Conservation (phyloP, 768 basidiomycete species). For the Boletus huronensis region DNA sequence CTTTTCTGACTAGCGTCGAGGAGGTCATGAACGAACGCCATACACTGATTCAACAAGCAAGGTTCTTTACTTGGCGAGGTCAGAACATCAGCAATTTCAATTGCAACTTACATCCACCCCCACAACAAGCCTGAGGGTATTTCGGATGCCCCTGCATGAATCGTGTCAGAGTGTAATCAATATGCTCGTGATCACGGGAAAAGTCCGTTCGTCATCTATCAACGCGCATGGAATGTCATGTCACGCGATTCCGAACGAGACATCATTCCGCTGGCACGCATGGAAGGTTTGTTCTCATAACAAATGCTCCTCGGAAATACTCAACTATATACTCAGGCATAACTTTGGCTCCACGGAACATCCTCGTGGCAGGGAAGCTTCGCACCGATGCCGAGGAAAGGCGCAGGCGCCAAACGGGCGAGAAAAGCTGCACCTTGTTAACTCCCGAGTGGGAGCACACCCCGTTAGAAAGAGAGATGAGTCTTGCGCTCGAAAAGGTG, state of each 20-base stretch:
- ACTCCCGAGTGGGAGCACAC: conserved; percentile 31
- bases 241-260: conserved; percentile 50
- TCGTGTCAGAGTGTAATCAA: conserved; percentile 44
- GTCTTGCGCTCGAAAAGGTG: conserved; percentile 35
- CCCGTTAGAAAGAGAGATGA: conserved; percentile 32
- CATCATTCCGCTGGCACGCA: conserved; percentile 36
- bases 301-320: no score
- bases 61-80: conserved; percentile 36
- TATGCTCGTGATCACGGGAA: conserved; percentile 49
- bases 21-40: conserved; percentile 46
- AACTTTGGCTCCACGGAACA: conserved; percentile 36
- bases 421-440: conserved; percentile 36
- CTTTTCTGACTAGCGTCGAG: conserved; percentile 46
- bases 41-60: conserved; percentile 38
- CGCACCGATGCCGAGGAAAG: conserved; percentile 29
- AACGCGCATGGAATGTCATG: conserved; percentile 44
- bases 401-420: conserved; percentile 25
- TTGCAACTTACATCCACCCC: neutral
- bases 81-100: neutral
- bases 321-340: conserved; percentile 1
- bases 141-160: conserved; percentile 45
- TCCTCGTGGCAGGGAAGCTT: conserved; percentile 26
- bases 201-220: conserved; percentile 52
- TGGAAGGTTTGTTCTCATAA: conserved; percentile 29
- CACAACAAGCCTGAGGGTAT: conserved; percentile 33